Conservation (phyloP, 495 filamentous ascomycete species). For the Hamigera avellanea region DNA sequence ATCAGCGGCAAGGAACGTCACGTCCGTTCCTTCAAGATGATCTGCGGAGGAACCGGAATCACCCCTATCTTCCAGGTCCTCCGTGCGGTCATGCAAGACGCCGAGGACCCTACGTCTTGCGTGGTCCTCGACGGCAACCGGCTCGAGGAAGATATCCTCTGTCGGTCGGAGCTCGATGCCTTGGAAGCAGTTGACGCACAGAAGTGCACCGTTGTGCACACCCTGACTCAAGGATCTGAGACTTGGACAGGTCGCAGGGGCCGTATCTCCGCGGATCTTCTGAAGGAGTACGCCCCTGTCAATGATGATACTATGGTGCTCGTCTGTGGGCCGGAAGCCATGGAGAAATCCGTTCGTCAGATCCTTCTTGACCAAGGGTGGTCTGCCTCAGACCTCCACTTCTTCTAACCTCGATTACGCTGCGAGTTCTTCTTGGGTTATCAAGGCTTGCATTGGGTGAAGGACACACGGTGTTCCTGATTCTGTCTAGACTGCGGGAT, state of each 20-base stretch:
- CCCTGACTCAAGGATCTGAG: conserved; percentile 50
- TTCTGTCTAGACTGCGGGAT: too few species aligned
- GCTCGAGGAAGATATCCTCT: conserved; percentile 72
- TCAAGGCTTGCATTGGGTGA: too few species aligned
- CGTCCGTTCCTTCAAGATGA: conserved; percentile 71
- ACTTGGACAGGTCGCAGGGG: conserved; percentile 63
- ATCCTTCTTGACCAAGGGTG: conserved; percentile 62
- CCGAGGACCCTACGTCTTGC: conserved; percentile 47
- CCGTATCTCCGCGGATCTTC: conserved; percentile 50
- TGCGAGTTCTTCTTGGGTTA: too few species aligned
- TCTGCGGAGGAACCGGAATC: conserved; percentile 80
- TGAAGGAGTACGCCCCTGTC: conserved; percentile 45
- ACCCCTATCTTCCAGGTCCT: conserved; percentile 90
- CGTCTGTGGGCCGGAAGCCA: conserved; percentile 69
- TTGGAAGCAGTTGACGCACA: conserved; percentile 38
- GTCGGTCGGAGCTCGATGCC: conserved; percentile 60
- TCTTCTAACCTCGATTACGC: conserved; percentile 48
- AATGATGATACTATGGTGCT: conserved; percentile 55
- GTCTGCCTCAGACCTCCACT: conserved; percentile 67
- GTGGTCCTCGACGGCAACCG: conserved; percentile 74
- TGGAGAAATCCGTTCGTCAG: conserved; percentile 59
- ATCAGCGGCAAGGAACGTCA: conserved; percentile 46
- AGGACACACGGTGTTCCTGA: too few species aligned
- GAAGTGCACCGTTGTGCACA: conserved; percentile 60
- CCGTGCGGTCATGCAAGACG: conserved; percentile 57